Conservation (phyloP, 148 eudicot species). For the Limonium bicolor region DNA sequence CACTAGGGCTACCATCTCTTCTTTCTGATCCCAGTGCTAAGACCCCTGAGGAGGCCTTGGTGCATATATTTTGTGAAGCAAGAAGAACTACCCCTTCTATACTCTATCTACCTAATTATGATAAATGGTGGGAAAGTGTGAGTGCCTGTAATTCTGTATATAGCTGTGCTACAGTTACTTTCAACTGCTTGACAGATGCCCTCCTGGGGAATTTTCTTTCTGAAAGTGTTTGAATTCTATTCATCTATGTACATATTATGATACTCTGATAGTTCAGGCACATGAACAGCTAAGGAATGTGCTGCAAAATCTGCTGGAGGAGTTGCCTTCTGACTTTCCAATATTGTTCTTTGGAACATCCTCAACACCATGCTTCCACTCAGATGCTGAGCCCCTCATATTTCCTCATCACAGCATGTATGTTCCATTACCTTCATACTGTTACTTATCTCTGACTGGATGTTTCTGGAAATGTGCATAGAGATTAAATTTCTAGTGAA, state of each 20-base stretch:
- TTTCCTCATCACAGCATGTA: conserved; percentile 61
- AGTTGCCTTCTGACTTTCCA: conserved; percentile 88
- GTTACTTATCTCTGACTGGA: too few species aligned
- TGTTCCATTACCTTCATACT: conserved; percentile 17
- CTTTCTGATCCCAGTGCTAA: conserved; percentile 99
- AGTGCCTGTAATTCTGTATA: conserved; percentile 13
- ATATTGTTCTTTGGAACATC: conserved; percentile 73
- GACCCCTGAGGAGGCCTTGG: conserved; percentile 97
- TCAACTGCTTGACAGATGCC: too few species aligned
- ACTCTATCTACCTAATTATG: conserved; percentile 76
- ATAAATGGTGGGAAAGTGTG: conserved; percentile 98
- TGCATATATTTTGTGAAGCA: conserved; percentile 92
- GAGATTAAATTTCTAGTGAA: too few species aligned
- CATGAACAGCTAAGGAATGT: conserved; percentile 95
- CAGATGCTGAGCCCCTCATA: conserved; percentile 35
- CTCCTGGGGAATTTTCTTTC: too few species aligned
- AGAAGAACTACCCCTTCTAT: conserved; percentile 93
- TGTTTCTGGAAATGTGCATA: too few species aligned
- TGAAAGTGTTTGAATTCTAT: too few species aligned
- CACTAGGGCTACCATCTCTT: conserved; percentile 90
- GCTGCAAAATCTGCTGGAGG: conserved; percentile 65
- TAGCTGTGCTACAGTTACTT: background rate
- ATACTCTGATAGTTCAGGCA: conserved; percentile 62
- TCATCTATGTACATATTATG: too few species aligned
- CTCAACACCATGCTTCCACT: too few species aligned